Base-by-base conservation (phyloP, 345 rosid genomes). In the Laguncularia racemosa region DNA sequence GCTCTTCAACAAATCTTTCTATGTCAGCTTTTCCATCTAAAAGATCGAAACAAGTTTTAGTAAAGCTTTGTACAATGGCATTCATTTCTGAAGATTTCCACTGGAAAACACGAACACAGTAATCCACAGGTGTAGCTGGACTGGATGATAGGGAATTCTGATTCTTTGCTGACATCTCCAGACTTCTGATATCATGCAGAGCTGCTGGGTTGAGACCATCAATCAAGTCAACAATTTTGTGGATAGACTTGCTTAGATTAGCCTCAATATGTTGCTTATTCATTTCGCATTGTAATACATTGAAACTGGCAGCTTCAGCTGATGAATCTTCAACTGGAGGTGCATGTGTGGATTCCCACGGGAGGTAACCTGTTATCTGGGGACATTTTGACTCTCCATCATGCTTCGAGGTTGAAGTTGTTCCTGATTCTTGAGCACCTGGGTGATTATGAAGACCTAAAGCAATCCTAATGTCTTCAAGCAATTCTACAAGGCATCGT, bases 401-500 rank as follows among this genome's bases (percentile, higher is more conserved):
- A 47, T 60, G 63, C 49, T 20, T 60, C 13, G 76, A 56, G 6
- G 50, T 21, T 49, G 55, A 53, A 14, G 19, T 16, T 59, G 65
- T 40, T 59, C 53, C 68, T 40, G 46, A 49, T 53, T 58, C 67
- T 13, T 1, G 9, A 18, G 33, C 52, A 38, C 52, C 44, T 57
- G 67, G 56, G 57, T 64, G 66, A 58, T 72, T 71, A 67, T 72
- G 54, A 59, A 75, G 81, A 14, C 96, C 95, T 61, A 93, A 73
- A 59, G 97, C 86, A 62, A 87, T 93, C 58, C 77, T 81, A 52
- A 87, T 74, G 69, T 93, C 96, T 64, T 85, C 88, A 13, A 89
- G 78, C 44, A 93, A 76, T 44, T 85, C 87, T 19, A 23, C 69
- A 28, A 62, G 62, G 70, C 77, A 52, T 52, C 74, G 83, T 55